Evolutionary conservation across 2,329 filamentous ascomycete species (phyloP).

Genomic region (Lecanicillium sp.): DNA sequence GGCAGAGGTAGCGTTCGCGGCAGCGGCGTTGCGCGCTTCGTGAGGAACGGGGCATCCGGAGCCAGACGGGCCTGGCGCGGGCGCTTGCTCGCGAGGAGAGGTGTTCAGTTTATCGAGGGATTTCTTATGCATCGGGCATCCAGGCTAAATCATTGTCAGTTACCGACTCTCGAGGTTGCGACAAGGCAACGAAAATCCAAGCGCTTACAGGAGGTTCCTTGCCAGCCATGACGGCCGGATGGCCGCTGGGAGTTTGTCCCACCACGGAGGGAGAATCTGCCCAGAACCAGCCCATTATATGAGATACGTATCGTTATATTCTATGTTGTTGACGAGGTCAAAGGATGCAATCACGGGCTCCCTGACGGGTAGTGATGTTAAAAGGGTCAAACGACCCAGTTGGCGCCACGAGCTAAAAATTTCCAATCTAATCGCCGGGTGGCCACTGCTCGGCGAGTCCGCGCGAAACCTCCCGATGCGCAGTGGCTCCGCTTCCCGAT

Average conservation of each 20-base stretch:
- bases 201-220: constrained; percentile 24
- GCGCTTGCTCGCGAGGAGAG: constrained; percentile 13
- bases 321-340: no score
- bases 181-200: background rate
- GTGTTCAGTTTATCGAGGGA: constrained; percentile 38
- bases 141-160: constrained; percentile 26
- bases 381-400: constrained; percentile 3
- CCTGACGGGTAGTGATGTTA: constrained; percentile 3
- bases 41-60: constrained; percentile 40
- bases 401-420: constrained; percentile 8
- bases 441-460: constrained; percentile 2
- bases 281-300: constrained; percentile 56
- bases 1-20: background rate
- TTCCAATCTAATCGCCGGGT: constrained; percentile 11
- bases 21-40: constrained; percentile 15
- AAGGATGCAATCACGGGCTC: no score
- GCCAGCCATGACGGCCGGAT: constrained; percentile 19
- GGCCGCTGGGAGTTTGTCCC: constrained; percentile 23
- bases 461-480: background rate
- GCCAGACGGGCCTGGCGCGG: constrained; percentile 16
- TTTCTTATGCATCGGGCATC: constrained; percentile 51
- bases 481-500: no score
- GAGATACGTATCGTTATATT: background rate
- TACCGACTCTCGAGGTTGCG: background rate
- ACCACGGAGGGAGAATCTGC: constrained; percentile 36